Evolutionary conservation across 768 basidiomycete species (phyloP), one percentile per base, ranked within the genome.

Genomic region (Boletus reticulatus): DNA sequence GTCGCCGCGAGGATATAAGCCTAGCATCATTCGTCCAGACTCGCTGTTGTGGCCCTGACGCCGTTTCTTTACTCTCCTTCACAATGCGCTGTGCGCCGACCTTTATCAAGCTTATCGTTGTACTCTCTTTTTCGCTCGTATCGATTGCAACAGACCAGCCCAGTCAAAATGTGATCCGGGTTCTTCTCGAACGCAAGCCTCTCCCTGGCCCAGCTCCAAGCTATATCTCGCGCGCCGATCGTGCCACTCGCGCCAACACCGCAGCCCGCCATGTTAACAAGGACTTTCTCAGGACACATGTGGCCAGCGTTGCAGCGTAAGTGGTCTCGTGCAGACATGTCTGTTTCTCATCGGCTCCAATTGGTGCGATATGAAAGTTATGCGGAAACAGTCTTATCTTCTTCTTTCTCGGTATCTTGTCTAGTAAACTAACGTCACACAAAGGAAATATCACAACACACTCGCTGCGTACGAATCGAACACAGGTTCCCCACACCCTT

Each of bases 391-490:
- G 14, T 29, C 22, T 12, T 12, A 4, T 12, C 12, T 14, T 31
- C n/a, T 20, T 41, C 7, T 31, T 19, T 48, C 38, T 49, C 13
- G n/a, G 38, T 13, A 20, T 50, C 43, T 34, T 27, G 36, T 36
- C 24, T 31, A 6, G 17, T 22, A 19, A 55, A 38, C 22, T 57
- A 19, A 62, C 51, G 22, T 44, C 14, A 39, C 12, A 6, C 37
- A 34, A 57, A 81, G 81, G 39, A 82, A 82, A 72, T 63, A 78
- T 46, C 59, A 62, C 19, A 64, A 62, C n/a, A 75, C 78, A 16
- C 75, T 81, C 53, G 65, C 62, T 37, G 76, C 79, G 9, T 81
- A 72, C 52, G 62, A 76, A 55, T 67, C 49, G n/a, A 81, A 82
- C 60, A 79, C 75, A 6, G 80, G 81, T 11, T 49, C 57, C 14